Base-by-base conservation (phyloP, 768 basidiomycete species). In the Porpolomopsis calyptriformis region DNA sequence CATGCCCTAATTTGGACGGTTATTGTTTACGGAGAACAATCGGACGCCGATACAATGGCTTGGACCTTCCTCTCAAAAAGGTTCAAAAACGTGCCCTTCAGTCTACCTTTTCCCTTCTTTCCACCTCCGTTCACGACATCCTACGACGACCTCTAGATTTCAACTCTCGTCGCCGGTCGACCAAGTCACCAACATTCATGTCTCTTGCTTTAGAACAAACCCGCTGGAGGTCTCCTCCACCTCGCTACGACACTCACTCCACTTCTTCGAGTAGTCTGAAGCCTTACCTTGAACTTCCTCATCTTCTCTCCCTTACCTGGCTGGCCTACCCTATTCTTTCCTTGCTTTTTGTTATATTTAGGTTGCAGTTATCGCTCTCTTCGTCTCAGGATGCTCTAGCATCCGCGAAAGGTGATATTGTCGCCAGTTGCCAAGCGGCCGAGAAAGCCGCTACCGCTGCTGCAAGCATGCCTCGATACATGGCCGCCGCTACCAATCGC, bases 291-390 rank as follows among this genome's bases (percentile, higher is more conserved):
- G 73, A 80, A 52, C 82, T 92, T 27, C 72, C 80, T 23, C 81
- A 93, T 56, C 73, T 90, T 38, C 75, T 94, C 24, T 89, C 90
- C 19, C 76, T 94, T 10, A 75, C 86, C 58, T 87, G 90, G 83
- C 82, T 97, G 31, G 88, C 91, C 7, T 91, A 89, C 53, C 90
- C 90, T 25, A 80, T 96, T 23, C 66, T 94, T 34, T 93, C 91
- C 20, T 78, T 97, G 48, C 61, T 91, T 52, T 86, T 97, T 58
- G 77, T 93, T 60, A 83, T 83, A 26, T 89, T 91, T 57, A 77
- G 88, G 45, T 74, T 96, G 31, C 75, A 82, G 49, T 60, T 85
- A 9, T 88, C 90, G 20, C 73, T 84, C 4, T 70, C 70, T 18
- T 74, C 82, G 10, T 78, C 89, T 3, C 73, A 85, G 56, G 69